Conservation (phyloP, 2,329 filamentous ascomycete genomes). For the Colletotrichum chlorophyti region DNA sequence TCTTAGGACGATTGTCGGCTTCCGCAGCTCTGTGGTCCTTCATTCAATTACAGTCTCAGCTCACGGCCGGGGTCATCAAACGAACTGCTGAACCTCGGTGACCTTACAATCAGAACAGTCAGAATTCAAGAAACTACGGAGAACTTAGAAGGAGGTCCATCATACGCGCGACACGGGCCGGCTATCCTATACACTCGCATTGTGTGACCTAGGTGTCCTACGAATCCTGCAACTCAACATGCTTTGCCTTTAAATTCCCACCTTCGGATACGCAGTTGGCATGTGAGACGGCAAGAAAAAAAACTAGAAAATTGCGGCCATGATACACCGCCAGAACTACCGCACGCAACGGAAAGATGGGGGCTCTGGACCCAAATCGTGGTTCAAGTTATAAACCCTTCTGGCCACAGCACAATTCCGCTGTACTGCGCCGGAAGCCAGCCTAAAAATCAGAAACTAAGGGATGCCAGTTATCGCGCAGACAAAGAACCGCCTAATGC, state of each 20-base stretch:
- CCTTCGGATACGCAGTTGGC: too few relatives aligned
- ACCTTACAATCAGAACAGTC: background rate
- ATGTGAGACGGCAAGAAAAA: too few relatives aligned
- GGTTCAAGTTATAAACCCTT: too few relatives aligned
- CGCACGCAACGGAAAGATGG: too few relatives aligned
- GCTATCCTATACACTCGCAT: background rate
- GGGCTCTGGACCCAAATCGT: too few relatives aligned
- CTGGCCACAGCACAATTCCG: too few relatives aligned
- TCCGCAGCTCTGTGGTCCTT: background rate
- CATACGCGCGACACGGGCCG: background rate
- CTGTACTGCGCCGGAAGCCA: background rate
- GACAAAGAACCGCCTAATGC: constrained; percentile 15
- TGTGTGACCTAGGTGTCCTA: background rate
- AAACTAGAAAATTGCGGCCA: too few relatives aligned
- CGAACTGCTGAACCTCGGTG: background rate
- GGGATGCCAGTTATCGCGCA: too few relatives aligned
- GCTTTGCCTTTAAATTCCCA: background rate
- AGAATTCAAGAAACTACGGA: background rate
- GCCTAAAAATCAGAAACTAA: constrained; percentile 15
- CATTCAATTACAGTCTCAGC: background rate
- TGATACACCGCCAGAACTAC: too few relatives aligned
- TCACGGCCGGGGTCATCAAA: background rate
- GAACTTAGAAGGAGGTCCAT: background rate
- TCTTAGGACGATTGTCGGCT: background rate
- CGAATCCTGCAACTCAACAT: background rate